Evolutionary conservation across 73 alveolate genomes (phyloP).

Genomic region (Blepharisma stoltei): DNA sequence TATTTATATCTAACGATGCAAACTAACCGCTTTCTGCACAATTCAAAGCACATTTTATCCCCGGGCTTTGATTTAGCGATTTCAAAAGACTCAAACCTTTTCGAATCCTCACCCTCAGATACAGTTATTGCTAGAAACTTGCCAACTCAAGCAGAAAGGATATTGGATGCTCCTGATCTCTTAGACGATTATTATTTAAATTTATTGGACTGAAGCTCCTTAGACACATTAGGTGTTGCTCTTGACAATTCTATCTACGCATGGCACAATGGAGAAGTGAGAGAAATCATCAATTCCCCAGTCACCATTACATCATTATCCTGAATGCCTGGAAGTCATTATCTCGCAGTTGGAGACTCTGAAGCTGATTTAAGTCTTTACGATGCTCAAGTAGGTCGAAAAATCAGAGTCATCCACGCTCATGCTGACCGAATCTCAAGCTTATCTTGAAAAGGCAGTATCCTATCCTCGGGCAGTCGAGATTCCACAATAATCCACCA

Average conservation of each 20-base stretch:
- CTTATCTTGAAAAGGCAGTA: constrained; percentile 75
- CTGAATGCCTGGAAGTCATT: constrained; percentile 69
- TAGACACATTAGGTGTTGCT: constrained; percentile 81
- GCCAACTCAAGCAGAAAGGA: constrained; percentile 74
- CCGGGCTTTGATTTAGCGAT: no score
- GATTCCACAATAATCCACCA: constrained; percentile 69
- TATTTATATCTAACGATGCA: no score
- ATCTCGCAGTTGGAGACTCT: constrained; percentile 75
- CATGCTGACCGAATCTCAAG: constrained; percentile 76
- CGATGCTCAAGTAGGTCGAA: constrained; percentile 65
- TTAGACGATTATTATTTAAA: constrained; percentile 84
- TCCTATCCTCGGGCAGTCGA: constrained; percentile 70
- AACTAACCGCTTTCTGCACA: no score
- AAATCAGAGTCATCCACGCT: constrained; percentile 64
- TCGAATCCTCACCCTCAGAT: no score
- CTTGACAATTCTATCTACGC: constrained; percentile 72
- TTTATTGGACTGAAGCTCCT: constrained; percentile 82
- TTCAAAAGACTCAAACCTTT: no score
- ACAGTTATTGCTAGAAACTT: constrained; percentile 36
- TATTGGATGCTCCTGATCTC: constrained; percentile 91
- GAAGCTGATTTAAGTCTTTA: constrained; percentile 63
- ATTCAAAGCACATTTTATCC: no score
- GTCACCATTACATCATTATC: constrained; percentile 65
- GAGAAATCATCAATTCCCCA: constrained; percentile 53
- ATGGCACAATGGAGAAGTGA: constrained; percentile 69